Percentiles rank a stretch among this genome's conserved stretches.
Conservation (phyloP, 305 asterid genomes). For the Euphrasia arctica region DNA sequence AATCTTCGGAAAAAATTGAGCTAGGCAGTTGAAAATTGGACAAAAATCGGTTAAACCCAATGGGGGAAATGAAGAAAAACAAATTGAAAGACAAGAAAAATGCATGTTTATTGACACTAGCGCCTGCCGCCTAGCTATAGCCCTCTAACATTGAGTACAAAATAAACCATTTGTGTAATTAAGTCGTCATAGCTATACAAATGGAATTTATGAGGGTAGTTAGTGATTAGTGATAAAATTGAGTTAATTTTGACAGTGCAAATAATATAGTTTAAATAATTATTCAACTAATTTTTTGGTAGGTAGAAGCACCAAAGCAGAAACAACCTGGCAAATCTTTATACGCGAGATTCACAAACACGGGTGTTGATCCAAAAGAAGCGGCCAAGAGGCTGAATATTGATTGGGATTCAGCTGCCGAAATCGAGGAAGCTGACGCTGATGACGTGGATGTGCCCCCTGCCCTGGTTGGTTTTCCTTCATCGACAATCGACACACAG, state of each 20-base stretch:
- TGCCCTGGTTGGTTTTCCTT: slow-evolving; percentile 53
- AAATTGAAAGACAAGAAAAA: too few relatives aligned
- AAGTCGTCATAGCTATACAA: too few relatives aligned
- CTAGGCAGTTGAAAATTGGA: too few relatives aligned
- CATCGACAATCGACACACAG: not conserved
- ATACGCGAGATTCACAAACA: slow-evolving; percentile 81
- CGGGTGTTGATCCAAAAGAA: slow-evolving; percentile 74
- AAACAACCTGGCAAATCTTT: slow-evolving; percentile 55
- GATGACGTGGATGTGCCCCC: slow-evolving; percentile 74
- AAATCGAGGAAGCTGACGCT: slow-evolving; percentile 57
- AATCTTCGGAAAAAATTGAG: too few relatives aligned
- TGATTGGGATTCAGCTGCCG: slow-evolving; percentile 97
- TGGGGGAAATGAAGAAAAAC: too few relatives aligned
- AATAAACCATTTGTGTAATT: too few relatives aligned
- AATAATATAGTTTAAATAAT: not conserved
- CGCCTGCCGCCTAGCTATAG: too few relatives aligned
- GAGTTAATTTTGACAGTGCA: not conserved
- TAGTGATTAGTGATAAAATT: not conserved
- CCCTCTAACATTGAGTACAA: too few relatives aligned
- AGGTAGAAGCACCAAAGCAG: slow-evolving; percentile 63
- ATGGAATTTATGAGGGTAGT: too few relatives aligned
- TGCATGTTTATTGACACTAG: too few relatives aligned
- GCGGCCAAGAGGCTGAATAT: slow-evolving; percentile 86
- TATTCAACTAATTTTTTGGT: slow-evolving; percentile 16
- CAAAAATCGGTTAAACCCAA: too few relatives aligned